Conservation (phyloP, 2,329 filamentous ascomycete genomes). For the Penicillium fuscoglaucum region DNA sequence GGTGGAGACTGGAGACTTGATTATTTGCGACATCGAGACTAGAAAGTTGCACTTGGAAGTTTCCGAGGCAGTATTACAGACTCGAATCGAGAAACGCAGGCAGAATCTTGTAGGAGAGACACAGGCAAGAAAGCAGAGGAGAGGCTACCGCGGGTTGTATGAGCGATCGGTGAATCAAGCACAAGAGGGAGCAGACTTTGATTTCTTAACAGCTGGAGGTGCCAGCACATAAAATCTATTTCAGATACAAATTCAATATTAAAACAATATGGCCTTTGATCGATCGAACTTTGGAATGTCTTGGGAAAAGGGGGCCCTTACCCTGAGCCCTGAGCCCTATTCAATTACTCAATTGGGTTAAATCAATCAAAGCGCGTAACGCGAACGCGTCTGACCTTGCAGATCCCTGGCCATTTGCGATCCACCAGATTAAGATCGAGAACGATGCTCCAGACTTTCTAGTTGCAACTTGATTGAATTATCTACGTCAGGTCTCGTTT, state of each 20-base stretch:
- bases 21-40: conserved; percentile 48
- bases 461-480: conserved; percentile 5
- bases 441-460: conserved; percentile 14
- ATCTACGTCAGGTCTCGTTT: not conserved
- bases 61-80: conserved; percentile 43
- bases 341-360: conserved; percentile 26
- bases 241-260: not conserved
- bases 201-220: conserved; percentile 37
- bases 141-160: conserved; percentile 46
- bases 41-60: conserved; percentile 47
- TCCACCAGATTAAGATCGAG: conserved; percentile 10
- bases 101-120: conserved; percentile 15
- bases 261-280: not conserved
- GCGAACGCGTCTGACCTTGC: conserved; percentile 26
- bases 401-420: conserved; percentile 11
- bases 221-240: not conserved
- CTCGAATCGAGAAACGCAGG: conserved; percentile 38
- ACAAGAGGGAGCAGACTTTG: conserved; percentile 44
- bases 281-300: not conserved
- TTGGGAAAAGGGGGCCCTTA: conserved; percentile 19
- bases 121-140: conserved; percentile 28
- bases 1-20: conserved; percentile 50
- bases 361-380: conserved; percentile 30
- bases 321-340: conserved; percentile 37
- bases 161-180: conserved; percentile 47